Evolutionary conservation across 1,284 basidiomycete species (phyloP), one percentile per base, ranked within the genome.

Genomic region (Ceratobasidium sp.): DNA sequence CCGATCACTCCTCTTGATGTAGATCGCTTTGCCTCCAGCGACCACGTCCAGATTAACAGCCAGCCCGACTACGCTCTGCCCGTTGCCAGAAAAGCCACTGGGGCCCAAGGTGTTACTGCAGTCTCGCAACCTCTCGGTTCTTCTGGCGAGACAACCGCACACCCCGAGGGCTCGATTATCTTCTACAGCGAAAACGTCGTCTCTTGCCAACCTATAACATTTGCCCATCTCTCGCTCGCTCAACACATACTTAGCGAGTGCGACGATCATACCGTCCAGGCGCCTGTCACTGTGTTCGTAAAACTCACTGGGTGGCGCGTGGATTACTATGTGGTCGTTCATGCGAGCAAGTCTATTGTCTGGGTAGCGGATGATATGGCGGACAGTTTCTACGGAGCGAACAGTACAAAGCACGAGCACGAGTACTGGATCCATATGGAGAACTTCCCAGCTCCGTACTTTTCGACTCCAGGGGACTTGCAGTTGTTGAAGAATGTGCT

Each of bases 401-500:
- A 30, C 7, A 6, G 43, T 13, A 43, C 67, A 21, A 58, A 59
- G n/a, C 67, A 70, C 23, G 67, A 70, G 13, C 44, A 70, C 43
- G 67, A 70, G 32, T 70, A 70, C 32, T 70, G 67, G 67, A 59
- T 38, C 2, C 67, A 70, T 32, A 70, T 70, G 55, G 67, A 70
- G 35, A 70, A 70, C 55, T 58, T 70, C 30, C 67, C 67, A 14
- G 67, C 43, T 8, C 67, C 67, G 8, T 41, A 28, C 28, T 70
- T 59, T 21, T 49, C 67, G 18, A 58, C 67, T 18, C 44, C 54
- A 5, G 9, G 35, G 14, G 67, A 70, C 32, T 41, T 44, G 35
- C 67, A 44, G 13, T 46, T 47, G 9, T 41, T 70, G 30, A 32
- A 58, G 30, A 41, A 70, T 18, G 67, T 70, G 11, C 23, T 70